Base-by-base conservation (phyloP, 2,329 filamentous ascomycete species). In the Aspergillus awamori region DNA sequence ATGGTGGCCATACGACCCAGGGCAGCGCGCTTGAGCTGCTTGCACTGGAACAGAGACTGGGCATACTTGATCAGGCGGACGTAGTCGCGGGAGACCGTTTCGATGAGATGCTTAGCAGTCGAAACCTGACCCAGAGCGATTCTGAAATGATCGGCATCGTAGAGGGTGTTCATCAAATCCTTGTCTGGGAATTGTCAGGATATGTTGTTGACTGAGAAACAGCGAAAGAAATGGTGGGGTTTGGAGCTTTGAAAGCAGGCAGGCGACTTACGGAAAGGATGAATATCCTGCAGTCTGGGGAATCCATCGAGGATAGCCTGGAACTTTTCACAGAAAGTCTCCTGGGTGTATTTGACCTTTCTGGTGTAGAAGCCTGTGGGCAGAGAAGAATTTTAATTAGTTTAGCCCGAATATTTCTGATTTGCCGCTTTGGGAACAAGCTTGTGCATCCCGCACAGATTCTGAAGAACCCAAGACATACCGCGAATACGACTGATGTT, bases 1-100 rank as follows among this genome's bases (percentile, higher is more conserved):
- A 99, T 92, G 17, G 95, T 99, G 66, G 94, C 95, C 95, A 99
- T 98, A 75, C 95, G 93, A 83, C 95, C 95, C 57, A 99, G 87
- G 8, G 91, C 96, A 55, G 96, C 95, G 66, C 91, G 87, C 87
- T 99, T 99, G 72, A 99, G 87, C 83, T 98, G 93, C 82, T 99
- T 99, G 86, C 94, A 98, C 82, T 99, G 95, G 83, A 94, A 99
- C 66, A 99, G 86, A 72, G 89, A 96, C 83, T 97, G 93, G 58
- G 92, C 93, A 81, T 99, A 98, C 84, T 97, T 96, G 77, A 96
- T 86, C 49, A 99, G 86, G 67, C 95, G 92, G 65, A 99, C 93
- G 74, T 99, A 99, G 78, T 99, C 95, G 74, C 95, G 87, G 63
- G 92, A 90, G 65, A 99, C 95, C 58, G 93, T 96, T 84, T 99